Conservation (phyloP, 371 early-diverging fungal genomes). For the Mortierella sp. region DNA sequence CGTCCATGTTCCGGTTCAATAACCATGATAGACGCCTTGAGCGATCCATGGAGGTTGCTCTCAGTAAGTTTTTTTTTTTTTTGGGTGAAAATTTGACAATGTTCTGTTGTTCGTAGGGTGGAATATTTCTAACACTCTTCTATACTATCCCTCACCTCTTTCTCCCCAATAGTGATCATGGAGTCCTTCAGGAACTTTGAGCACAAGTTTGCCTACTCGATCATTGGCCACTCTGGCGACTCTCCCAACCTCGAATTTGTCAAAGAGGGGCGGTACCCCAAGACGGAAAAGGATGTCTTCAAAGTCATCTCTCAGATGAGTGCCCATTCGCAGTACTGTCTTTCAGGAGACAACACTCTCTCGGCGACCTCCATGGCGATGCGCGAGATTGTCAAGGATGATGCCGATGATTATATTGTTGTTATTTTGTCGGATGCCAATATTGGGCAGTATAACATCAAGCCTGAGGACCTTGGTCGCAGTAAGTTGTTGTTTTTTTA, state of each 20-base stretch:
- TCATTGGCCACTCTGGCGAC: slow-evolving; percentile 88
- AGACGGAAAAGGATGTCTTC: slow-evolving; percentile 84
- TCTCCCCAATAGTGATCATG: slow-evolving; percentile 72
- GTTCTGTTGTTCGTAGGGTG: no score
- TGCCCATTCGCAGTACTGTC: slow-evolving; percentile 77
- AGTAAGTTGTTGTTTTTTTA: slow-evolving; percentile 64
- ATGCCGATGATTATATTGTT: slow-evolving; percentile 87
- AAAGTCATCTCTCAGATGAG: slow-evolving; percentile 75
- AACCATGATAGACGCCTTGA: slow-evolving; percentile 80
- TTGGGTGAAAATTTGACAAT: background rate
- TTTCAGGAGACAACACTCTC: slow-evolving; percentile 87
- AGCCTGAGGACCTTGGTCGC: slow-evolving; percentile 79
- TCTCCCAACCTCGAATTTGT: slow-evolving; percentile 84
- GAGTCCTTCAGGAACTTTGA: slow-evolving; percentile 90
- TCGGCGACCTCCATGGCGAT: slow-evolving; percentile 79
- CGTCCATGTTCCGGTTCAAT: slow-evolving; percentile 85
- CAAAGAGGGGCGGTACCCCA: slow-evolving; percentile 75
- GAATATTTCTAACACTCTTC: background rate
- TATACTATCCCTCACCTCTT: background rate
- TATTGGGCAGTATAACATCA: slow-evolving; percentile 85
- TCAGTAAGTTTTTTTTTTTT: slow-evolving; percentile 58
- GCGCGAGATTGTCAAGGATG: slow-evolving; percentile 80
- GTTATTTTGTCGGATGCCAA: slow-evolving; percentile 91
- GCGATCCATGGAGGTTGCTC: slow-evolving; percentile 79
- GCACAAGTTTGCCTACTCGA: slow-evolving; percentile 84